Conservation (phyloP, 257 asterid species). For the Nicotiana sylvestris region DNA sequence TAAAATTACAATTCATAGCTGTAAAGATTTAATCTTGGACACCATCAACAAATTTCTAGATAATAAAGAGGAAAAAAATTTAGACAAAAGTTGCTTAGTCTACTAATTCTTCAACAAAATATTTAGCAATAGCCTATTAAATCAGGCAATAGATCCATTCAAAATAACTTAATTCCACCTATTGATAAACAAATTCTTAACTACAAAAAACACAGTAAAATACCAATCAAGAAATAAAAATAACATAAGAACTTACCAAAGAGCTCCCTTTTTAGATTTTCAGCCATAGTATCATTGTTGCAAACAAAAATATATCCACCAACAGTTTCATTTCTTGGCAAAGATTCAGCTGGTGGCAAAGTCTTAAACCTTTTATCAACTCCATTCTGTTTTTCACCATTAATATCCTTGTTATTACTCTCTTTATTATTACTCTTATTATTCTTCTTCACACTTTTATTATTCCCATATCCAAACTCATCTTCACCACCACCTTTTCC, state of each 20-base stretch:
- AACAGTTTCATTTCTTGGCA: slow-evolving; percentile 91
- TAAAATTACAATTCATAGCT: background rate
- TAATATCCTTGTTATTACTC: slow-evolving; percentile 33
- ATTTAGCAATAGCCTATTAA: background rate
- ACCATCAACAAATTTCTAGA: background rate
- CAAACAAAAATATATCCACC: slow-evolving; percentile 98
- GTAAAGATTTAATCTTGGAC: background rate
- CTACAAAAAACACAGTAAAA: background rate
- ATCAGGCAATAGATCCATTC: background rate
- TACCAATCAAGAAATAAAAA: background rate
- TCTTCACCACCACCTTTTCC: slow-evolving; percentile 40
- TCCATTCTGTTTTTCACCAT: slow-evolving; percentile 40
- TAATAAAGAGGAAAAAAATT: background rate
- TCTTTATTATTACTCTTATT: slow-evolving; percentile 37
- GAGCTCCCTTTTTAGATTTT: slow-evolving; percentile 86
- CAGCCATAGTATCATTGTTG: slow-evolving; percentile 97
- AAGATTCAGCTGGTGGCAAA: slow-evolving; percentile 79
- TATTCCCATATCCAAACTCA: slow-evolving; percentile 34
- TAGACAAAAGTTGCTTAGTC: background rate
- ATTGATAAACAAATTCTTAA: background rate
- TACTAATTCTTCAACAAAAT: background rate
- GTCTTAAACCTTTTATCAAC: slow-evolving; percentile 95
- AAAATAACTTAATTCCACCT: background rate
- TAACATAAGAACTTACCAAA: slow-evolving; percentile 52
- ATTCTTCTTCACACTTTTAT: slow-evolving; percentile 58